A percentile compares a stretch with the other conserved stretches of the same genome.
phyloP scores from a whole-genome alignment of 169 alveolate species.

The Plasmodium ovale region DNA sequence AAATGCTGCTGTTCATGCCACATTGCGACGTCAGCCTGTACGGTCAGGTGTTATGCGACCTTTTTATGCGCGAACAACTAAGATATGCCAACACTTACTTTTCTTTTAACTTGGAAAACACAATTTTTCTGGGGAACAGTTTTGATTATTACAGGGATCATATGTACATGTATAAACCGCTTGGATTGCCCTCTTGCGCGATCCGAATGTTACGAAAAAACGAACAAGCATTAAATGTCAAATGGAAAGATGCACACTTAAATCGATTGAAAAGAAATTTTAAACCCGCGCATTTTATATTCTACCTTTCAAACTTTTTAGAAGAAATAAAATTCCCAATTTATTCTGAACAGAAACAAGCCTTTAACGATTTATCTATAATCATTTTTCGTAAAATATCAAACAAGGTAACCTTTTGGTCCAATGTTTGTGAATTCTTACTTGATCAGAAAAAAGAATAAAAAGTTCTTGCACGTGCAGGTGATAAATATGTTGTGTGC shows the following conservation, averaged over 20 bases:
- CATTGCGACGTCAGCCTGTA: slow-evolving; percentile 63
- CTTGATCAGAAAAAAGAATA: neutral
- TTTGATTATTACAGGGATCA: slow-evolving; percentile 57
- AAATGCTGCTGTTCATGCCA: slow-evolving; percentile 47
- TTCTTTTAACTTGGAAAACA: slow-evolving; percentile 21
- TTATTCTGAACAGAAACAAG: slow-evolving; percentile 17
- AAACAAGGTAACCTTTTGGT: slow-evolving; percentile 21
- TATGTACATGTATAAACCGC: slow-evolving; percentile 30
- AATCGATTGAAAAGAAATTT: neutral
- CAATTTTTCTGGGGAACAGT: slow-evolving; percentile 40
- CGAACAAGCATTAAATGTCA: neutral
- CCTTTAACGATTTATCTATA: slow-evolving; percentile 48
- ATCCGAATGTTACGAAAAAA: slow-evolving; percentile 14
- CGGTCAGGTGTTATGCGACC: slow-evolving; percentile 39
- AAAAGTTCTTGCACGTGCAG: no score
- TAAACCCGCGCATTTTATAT: slow-evolving; percentile 39
- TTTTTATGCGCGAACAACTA: slow-evolving; percentile 32
- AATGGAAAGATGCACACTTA: neutral
- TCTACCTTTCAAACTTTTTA: slow-evolving; percentile 33
- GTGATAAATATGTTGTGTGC: no score
- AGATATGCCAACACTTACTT: slow-evolving; percentile 23
- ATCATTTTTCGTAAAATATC: slow-evolving; percentile 17
- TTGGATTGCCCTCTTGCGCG: slow-evolving; percentile 29
- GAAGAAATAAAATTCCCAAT: slow-evolving; percentile 39
- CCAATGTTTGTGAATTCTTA: neutral